Conservation (phyloP, 331 rosid species). For the Malus hybrid region DNA sequence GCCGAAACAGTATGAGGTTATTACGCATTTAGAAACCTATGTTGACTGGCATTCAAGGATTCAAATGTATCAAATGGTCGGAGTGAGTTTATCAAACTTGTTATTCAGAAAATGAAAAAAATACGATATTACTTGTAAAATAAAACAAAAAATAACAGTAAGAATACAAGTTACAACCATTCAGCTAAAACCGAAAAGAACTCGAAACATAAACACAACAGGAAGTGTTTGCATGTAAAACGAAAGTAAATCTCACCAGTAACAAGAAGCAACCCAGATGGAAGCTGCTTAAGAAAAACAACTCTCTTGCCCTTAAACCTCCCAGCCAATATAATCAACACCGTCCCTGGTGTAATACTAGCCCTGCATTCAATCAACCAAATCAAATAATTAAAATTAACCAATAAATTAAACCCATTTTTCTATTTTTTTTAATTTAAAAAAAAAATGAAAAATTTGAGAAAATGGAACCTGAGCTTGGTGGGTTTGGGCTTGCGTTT, state of each 20-base stretch:
- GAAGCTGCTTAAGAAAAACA: constrained; percentile 25
- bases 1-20: not conserved
- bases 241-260: constrained; percentile 8
- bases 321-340: constrained; percentile 24
- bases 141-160: not conserved
- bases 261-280: constrained; percentile 27
- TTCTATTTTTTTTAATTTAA: rapidly evolving
- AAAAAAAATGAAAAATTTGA: too few relatives aligned
- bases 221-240: not conserved
- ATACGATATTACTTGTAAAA: not conserved
- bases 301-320: constrained; percentile 31
- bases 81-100: not conserved
- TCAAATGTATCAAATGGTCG: not conserved
- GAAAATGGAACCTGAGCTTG: constrained; percentile 12
- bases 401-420: not conserved
- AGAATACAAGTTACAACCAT: not conserved
- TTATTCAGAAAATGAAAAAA: not conserved
- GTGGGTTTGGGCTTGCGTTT: constrained; percentile 18
- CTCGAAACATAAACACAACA: not conserved
- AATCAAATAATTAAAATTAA: not conserved
- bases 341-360: constrained; percentile 20
- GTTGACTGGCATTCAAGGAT: not conserved
- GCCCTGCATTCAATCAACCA: not conserved
- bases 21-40: not conserved
- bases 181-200: not conserved